Evolutionary conservation across 306 rosid genomes (phyloP).

Genomic region (Gastrolobium villosum): DNA sequence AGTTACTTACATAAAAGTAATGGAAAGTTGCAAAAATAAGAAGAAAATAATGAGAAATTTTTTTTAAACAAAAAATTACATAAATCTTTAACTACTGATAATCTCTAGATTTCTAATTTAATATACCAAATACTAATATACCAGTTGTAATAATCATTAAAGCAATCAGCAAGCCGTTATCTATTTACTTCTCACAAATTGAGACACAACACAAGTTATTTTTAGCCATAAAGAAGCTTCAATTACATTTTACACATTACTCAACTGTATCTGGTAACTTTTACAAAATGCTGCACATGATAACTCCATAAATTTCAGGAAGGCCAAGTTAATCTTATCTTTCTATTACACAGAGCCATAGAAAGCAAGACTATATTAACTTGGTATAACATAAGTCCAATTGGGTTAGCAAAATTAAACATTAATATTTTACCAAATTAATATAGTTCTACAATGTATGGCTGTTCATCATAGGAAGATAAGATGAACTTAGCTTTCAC

Average conservation of each 20-base stretch:
- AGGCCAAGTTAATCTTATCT: neutral
- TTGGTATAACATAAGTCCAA: neutral
- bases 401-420: neutral
- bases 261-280: neutral
- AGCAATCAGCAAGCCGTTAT: constrained; percentile 4
- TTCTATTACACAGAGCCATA: neutral
- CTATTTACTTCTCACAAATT: neutral
- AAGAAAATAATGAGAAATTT: neutral
- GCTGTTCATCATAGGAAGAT: constrained; percentile 14
- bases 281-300: neutral
- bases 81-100: neutral
- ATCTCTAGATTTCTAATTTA: neutral
- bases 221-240: constrained; percentile 7
- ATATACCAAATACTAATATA: neutral
- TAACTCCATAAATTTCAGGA: neutral
- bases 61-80: neutral
- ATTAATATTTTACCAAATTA: constrained; percentile 13
- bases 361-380: neutral
- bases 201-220: neutral
- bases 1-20: neutral
- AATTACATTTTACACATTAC: neutral
- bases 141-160: neutral
- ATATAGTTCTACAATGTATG: neutral
- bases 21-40: neutral
- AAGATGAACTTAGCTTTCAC: constrained; percentile 1